Evolutionary conservation across 176 grass and related monocot species (phyloP).

Genomic region (Zoysia pacifica): DNA sequence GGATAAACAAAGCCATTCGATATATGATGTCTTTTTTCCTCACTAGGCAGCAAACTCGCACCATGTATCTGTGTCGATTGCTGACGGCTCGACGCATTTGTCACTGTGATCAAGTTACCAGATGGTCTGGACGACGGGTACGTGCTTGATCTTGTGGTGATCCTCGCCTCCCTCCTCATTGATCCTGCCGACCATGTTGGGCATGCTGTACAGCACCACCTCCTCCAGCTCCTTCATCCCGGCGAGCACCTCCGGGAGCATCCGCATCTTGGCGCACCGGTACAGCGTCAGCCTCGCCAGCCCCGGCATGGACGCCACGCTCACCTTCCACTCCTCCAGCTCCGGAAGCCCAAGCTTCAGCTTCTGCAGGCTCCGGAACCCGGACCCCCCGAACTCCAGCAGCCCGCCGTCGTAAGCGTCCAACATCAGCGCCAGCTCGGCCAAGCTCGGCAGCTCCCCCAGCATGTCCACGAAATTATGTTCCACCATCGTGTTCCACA

Average conservation of each 20-base stretch:
- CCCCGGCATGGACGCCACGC: not conserved
- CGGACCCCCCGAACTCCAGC: conserved; percentile 34
- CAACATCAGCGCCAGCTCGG: conserved; percentile 33
- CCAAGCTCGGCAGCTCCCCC: conserved; percentile 44
- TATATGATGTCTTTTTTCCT: too few relatives aligned
- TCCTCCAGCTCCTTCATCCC: conserved; percentile 57
- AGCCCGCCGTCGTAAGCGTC: conserved; percentile 36
- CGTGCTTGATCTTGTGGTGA: conserved; percentile 54
- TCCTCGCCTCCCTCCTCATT: conserved; percentile 37
- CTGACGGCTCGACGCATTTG: too few relatives aligned
- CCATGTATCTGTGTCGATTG: too few relatives aligned
- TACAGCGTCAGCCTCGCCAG: conserved; percentile 43
- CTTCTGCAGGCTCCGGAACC: conserved; percentile 40
- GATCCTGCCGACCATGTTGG: conserved; percentile 47
- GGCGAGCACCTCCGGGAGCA: conserved; percentile 50
- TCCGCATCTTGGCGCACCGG: conserved; percentile 46
- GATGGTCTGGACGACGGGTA: conserved; percentile 47
- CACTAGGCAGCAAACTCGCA: too few relatives aligned
- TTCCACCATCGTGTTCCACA: conserved; percentile 45
- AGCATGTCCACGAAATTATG: conserved; percentile 58
- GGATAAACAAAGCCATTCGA: too few relatives aligned
- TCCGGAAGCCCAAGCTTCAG: conserved; percentile 34
- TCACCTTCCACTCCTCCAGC: conserved; percentile 51
- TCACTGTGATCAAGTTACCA: conserved; percentile 15
- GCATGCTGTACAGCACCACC: conserved; percentile 54